Evolutionary conservation across 345 rosid species (phyloP), one percentile per base, ranked within the genome.

Genomic region (Syzygium jambos): DNA sequence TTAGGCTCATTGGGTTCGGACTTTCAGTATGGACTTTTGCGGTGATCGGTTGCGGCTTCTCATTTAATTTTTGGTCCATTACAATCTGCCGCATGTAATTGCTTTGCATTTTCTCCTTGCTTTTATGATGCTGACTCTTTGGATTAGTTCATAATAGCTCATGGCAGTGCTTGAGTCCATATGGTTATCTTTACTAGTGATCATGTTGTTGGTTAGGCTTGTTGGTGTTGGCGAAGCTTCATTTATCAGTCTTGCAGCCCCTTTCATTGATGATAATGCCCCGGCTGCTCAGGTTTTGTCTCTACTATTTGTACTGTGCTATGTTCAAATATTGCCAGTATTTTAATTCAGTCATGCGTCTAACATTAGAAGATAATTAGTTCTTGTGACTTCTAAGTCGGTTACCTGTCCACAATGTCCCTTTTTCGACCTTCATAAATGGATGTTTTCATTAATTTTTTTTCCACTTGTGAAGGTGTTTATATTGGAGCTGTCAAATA

Each of bases 211-310:
- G 84, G 88, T 88, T 91, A 97, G 99, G 99, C 63, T 97, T 46
- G 99, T 96, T 85, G 99, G 99, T 91, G 97, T 95, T 91, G 99
- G 99, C 52, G 99, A 97, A 89, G 99, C 99, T 88, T 97, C 99
- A 73, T 97, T 97, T 89, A 93, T 97, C 87, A 97, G 99, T 90
- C 98, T 97, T 7, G 99, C 99, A 38, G 99, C 99, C 46, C 99
- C 99, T 41, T 97, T 95, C 89, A 97, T 97, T 51, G 99, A 97
- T 88, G 99, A 97, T 87, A 96, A 95, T 89, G 99, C 99, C 84
- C 99, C 99, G 49, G 92, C 63, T 51, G 85, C 92, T 68, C 93
- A 97, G 99, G 99, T 97, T 87, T 65, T 85, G 84, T 83, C 87
- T 59, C 73, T 52, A 51, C 63, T 49, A 17, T 52, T 63, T 51